Evolutionary conservation across 768 basidiomycete species (phyloP), one percentile per base, ranked within the genome.

Genomic region (Coprinopsis sp.): DNA sequence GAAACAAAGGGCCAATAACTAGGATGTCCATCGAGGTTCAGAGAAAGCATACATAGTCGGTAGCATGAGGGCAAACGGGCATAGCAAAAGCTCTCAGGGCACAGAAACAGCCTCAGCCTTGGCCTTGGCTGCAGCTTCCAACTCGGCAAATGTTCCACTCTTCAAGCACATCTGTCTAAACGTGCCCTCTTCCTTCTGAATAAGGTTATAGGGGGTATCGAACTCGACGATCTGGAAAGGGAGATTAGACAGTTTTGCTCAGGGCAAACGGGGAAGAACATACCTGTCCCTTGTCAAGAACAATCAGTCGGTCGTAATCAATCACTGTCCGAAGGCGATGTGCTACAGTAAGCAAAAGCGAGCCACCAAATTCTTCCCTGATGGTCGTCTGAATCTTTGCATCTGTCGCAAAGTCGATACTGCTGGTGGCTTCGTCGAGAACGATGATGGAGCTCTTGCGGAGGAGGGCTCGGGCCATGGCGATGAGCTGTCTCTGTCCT

Each of bases 321-420:
- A 88, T 87, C 45, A 91, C 79, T 1, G 87, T 89, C 44, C 77
- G 73, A 48, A 90, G 64, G 31, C 88, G 76, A 63, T 90, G 87
- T 0, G 87, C 86, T 40, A 90, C 82, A 4, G 87, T 90, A 38
- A 93, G 60, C 34, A 92, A 62, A 33, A 91, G 66, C 6, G 83
- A 86, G 33, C 80, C 74, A 5, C 71, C 78, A 60, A 95, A 95
- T 56, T 95, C 89, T 54, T 87, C 83, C 5, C 91, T 72, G 37
- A 96, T 93, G 1, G 91, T 86, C 24, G 78, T 71, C 60, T 95
- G 92, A 46, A 95, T 95, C 66, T 91, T 92, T 6, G 86, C 78
- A 56, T 94, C 93, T 33, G 92, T 91, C 11, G 80, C 83, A 55
- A 91, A 86, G 58, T 91, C 87, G 47, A 91, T 89, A 56, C 86